Evolutionary conservation across 305 asterid species (phyloP), one percentile per base, ranked within the genome.

Genomic region (Fraxinus angustifolia): DNA sequence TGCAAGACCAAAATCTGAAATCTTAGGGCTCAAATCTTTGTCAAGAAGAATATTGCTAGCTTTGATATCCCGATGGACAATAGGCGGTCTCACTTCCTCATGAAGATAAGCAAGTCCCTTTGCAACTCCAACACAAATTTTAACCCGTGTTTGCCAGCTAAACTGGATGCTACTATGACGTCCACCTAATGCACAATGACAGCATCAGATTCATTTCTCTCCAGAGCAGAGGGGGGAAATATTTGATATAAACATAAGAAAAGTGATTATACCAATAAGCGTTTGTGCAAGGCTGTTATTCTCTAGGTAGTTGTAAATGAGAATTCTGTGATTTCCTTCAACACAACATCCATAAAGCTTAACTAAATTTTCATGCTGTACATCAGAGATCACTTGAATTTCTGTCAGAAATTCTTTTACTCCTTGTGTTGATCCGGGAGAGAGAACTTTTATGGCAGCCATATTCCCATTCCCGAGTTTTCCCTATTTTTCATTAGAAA

Each of bases 1-100:
- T 56, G 99, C 99, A 56, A 95, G 95, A 62, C 99, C 99, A 58
- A 95, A 95, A 88, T 95, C 99, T n/a, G 99, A 95, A 74, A 93
- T 93, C 85, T 85, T 95, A 6, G 99, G 97, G 23, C 90, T 91
- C 91, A 91, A 85, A 78, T 91, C 93, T 81, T 84, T 91, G 87
- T 91, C 97, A 0, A 95, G 96, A 78, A 95, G 97, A 85, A 95
- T 93, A 84, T 95, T 95, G 88, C 99, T 95, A 3, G 99, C 98
- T 90, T 95, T 95, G 85, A 95, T 95, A 85, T 95, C 99, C 26
- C 99, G 92, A 85, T 95, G 99, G 81, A 95, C 68, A 75, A 95
- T 93, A 83, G 89, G 91, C 2, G 99, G 99, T 81, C 87, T 91
- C 78, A 92, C 94, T 89, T 95, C 97, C 88, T 95, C 98, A 5